Evolutionary conservation across 352 stramenopile species (phyloP), one percentile per base, ranked within the genome.

Genomic region (Hyphochytrium catenoides): DNA sequence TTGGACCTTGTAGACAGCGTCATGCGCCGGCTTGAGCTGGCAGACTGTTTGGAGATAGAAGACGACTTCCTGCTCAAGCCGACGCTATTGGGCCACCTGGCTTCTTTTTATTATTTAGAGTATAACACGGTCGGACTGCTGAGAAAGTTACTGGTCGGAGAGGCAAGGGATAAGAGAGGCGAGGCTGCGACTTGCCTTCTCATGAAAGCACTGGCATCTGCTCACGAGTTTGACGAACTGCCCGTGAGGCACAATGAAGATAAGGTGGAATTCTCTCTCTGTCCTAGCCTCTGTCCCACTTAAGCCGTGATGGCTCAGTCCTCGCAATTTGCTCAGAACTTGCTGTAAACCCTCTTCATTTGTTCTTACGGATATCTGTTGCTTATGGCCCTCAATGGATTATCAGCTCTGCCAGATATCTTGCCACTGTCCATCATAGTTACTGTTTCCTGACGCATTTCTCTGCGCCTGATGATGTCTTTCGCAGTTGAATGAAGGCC

Each of bases 211-310:
- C 29, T 74, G n/a, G 46, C 31, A 9, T 39, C 43, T 19, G 51
- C 74, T 35, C 36, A 63, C 36, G 93, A 99, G 57, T 91, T 96
- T 41, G 65, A 75, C 44, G 83, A 95, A 33, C 57, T 92, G 6
- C 91, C 91, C 17, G 64, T 98, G 25, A 75, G 93, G 3, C 91
- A 98, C 53, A 95, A 97, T 46, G 93, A 99, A 57, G 74, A 98
- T 44, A 58, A 84, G 19, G 44, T 90, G 18, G 91, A 93, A n/a
- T n/a, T n/a, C n/a, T n/a, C n/a, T n/a, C n/a, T n/a, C n/a, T n/a
- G n/a, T n/a, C n/a, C n/a, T n/a, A n/a, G n/a, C n/a, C n/a, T n/a
- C n/a, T n/a, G n/a, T n/a, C n/a, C n/a, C n/a, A n/a, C n/a, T n/a
- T n/a, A n/a, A n/a, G n/a, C n/a, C n/a, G n/a, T n/a, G n/a, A n/a